Evolutionary conservation across 306 rosid species (phyloP).

Genomic region (Gillenia trifoliata): DNA sequence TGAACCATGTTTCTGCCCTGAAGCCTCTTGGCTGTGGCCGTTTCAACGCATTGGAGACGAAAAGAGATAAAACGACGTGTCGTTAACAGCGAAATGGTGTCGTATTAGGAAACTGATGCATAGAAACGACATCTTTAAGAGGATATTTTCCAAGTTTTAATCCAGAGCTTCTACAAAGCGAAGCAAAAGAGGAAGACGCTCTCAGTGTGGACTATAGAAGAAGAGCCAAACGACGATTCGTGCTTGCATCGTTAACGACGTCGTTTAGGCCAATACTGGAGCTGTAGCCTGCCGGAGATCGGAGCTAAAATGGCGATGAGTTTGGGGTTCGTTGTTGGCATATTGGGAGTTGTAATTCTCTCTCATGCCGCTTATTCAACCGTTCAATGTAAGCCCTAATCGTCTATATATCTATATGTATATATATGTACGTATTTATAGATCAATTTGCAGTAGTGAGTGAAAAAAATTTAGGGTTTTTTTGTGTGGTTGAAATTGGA

Average conservation of each 20-base stretch:
- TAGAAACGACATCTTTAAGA: background rate
- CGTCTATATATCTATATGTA: background rate
- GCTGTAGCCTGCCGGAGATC: slow-evolving; percentile 19
- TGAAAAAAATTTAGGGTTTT: background rate
- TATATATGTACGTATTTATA: background rate
- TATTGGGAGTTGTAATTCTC: slow-evolving; percentile 52
- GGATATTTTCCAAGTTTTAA: background rate
- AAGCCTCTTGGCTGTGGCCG: background rate
- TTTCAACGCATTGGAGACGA: background rate
- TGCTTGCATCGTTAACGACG: background rate
- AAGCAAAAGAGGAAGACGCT: no score
- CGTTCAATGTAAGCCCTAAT: slow-evolving; percentile 48
- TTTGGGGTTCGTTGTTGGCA: slow-evolving; percentile 45
- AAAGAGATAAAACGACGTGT: background rate
- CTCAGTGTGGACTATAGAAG: background rate
- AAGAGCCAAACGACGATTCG: background rate
- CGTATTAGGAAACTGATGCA: background rate
- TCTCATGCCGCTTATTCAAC: slow-evolving; percentile 75
- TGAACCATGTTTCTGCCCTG: slow-evolving; percentile 5
- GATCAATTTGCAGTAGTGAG: background rate
- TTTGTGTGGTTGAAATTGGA: background rate
- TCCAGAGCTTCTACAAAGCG: slow-evolving; percentile 15
- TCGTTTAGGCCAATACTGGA: slow-evolving; percentile 7
- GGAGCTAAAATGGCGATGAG: slow-evolving; percentile 19
- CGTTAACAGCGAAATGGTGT: background rate